Conservation (phyloP, 768 basidiomycete species). For the Calocera cornea region DNA sequence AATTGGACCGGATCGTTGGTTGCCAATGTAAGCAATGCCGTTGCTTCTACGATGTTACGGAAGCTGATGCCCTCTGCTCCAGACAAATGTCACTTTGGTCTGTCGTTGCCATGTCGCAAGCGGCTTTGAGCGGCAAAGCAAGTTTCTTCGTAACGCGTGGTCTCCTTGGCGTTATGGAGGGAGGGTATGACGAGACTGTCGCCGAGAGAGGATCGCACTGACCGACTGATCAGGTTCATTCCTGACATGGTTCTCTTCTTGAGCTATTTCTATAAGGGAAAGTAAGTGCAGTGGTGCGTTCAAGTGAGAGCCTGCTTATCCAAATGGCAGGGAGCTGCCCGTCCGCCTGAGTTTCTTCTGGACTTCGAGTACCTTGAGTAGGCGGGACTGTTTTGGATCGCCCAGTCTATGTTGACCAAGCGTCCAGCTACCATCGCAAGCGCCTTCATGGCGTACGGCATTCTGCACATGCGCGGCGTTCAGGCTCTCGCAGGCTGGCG, state of each 20-base stretch:
- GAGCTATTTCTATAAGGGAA: constrained; percentile 50
- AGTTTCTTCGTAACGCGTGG: constrained; percentile 45
- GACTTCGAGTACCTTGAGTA: constrained; percentile 32
- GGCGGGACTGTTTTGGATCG: background rate
- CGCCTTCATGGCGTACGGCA: constrained; percentile 53
- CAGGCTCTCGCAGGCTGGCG: constrained; percentile 41
- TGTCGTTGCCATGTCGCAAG: constrained; percentile 42
- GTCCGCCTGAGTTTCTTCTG: constrained; percentile 60
- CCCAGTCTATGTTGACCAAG: background rate
- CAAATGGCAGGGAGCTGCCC: constrained; percentile 30
- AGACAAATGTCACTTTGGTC: constrained; percentile 44
- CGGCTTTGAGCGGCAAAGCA: constrained; percentile 39
- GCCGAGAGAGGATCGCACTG: too few species aligned
- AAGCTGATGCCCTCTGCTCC: too few species aligned
- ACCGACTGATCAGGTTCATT: constrained; percentile 32
- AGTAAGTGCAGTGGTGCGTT: constrained; percentile 24
- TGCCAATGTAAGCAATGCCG: constrained; percentile 12
- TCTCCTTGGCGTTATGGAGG: constrained; percentile 46
- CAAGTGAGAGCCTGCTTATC: background rate
- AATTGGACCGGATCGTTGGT: constrained; percentile 47
- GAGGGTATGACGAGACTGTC: constrained; percentile 24
- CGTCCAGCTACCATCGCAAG: constrained; percentile 36
- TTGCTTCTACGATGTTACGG: too few species aligned
- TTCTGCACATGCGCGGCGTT: constrained; percentile 41
- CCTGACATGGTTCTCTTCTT: constrained; percentile 53